Base-by-base conservation (phyloP, 1,284 basidiomycete species). In the Naganishia liquefaciens region DNA sequence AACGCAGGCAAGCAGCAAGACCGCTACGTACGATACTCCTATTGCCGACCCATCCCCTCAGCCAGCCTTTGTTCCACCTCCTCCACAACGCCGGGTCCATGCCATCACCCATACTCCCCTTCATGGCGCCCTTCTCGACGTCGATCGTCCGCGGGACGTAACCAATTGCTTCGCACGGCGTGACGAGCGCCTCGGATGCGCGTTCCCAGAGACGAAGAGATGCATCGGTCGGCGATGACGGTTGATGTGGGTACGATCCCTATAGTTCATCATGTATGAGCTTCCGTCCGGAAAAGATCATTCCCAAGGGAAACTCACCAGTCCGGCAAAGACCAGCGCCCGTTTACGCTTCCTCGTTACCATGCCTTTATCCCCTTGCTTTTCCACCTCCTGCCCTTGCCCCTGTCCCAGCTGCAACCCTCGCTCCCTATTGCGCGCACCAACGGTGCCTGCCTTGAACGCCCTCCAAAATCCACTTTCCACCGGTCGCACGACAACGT, bases 161-260 rank as follows among this genome's bases (percentile, higher is more conserved):
- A 2, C 75, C 75, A 39, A 78, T 74, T 5, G 72, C 74, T 21
- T 72, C 70, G 63, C 77, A 77, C 11, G 75, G 74, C 19, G 66
- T 71, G 27, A 77, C 58, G 10, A 79, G 69, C 3, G 77, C 77
- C 54, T 76, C 75, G 0, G 74, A 76, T 0, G 77, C 77, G 63
- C 74, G 68, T 62, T 76, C 76, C 77, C 77, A 79, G 39, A 78
- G 68, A 5, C 55, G 67, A 42, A 79, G 63, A 13, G 76, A 77
- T 7, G 75, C 71, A 2, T 70, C 70, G 1, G 77, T 78, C 3
- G 77, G 76, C 5, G 74, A 72, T 43, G 70, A 54, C 4, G 77
- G 77, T 4, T 74, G 77, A 66, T 79, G 77, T 1, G 77, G 77
- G 64, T 77, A 79, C 60, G 75, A 76, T 4, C 77, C 77, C 77